Percentiles rank a stretch among this genome's conserved stretches.
These are phyloP conservation scores for Sechiopsis laciniata DNA, from an alignment of 306 rosid genomes.

Conservation along the genomic window DNA sequence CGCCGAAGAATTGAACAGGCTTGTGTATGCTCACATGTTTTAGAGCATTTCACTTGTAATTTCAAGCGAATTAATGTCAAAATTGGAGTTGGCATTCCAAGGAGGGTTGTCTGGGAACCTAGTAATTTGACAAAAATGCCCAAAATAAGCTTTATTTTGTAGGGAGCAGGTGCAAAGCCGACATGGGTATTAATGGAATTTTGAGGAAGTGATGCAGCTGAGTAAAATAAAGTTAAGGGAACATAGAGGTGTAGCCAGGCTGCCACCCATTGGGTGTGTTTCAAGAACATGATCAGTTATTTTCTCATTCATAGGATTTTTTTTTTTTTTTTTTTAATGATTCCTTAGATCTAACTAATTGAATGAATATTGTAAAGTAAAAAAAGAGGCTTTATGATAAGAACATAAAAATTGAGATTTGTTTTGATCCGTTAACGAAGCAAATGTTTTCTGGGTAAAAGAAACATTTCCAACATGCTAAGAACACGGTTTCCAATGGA, in stretches of 20 bases:
- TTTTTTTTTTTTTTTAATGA: not conserved
- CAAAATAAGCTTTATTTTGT: not conserved
- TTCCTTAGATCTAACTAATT: constrained; percentile 10
- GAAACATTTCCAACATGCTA: not conserved
- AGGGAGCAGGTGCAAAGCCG: constrained; percentile 4
- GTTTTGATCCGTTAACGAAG: not conserved
- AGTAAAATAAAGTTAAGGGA: constrained; percentile 12
- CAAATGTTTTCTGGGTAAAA: constrained; percentile 7
- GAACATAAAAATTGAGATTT: not conserved
- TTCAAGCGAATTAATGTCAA: constrained; percentile 12
- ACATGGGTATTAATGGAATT: constrained; percentile 18
- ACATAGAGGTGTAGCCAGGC: constrained; percentile 13
- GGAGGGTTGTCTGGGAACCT: not conserved
- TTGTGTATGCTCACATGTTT: not conserved
- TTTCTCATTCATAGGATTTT: not conserved
- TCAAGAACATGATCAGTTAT: constrained; percentile 11
- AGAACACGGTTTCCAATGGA: not conserved
- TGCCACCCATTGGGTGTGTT: constrained; percentile 13
- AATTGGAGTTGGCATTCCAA: not conserved
- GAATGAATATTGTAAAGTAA: not conserved
- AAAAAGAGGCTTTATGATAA: not conserved
- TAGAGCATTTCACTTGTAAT: not conserved
- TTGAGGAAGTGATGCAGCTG: not conserved
- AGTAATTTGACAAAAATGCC: not conserved
- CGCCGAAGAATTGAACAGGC: not conserved